Base-by-base conservation (phyloP, 1,139 yeast genomes). In the Lodderomyces margitis region DNA sequence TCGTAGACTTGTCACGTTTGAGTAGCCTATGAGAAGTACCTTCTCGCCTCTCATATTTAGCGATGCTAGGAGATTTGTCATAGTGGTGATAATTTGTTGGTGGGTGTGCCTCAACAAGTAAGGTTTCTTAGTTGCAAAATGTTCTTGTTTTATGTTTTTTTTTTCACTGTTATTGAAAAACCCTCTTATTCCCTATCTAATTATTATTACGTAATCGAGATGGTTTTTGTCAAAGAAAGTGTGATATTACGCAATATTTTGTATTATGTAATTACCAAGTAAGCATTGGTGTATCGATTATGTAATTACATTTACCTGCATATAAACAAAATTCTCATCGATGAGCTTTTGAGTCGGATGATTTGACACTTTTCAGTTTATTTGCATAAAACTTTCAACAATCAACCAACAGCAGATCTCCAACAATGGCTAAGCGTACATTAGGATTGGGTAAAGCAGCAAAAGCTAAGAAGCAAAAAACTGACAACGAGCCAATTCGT, bases 401-500 rank as follows among this genome's bases (percentile, higher is more conserved):
- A 28, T 21, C 17, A 7, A 21, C 14, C 19, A 4, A 15, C 17
- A 34, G 8, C 16, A 25, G 24, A 30, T 15, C 28, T 24, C 14
- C 10, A 25, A 34, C 3, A 32, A 81, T 81, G 87, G 83, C 59
- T 34, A 89, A 87, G 58, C 78, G 96, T 73, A 87, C 91, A 27
- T 68, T 86, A 49, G 96, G 97, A 37, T 66, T 87, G 43, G 87
- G 87, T n/a, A 81, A 83, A 54, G 75, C 81, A 1, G 71, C 80
- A 20, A 72, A 74, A 47, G 61, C 70, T 16, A 79, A 80, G 59
- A 73, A 70, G 50, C 72, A 70, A 50, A 79, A 79, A 57, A 43
- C 48, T 43, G 45, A 47, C 10, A 19, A n/a, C 9, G 21, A 23
- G 14, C 11, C 30, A 15, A 35, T 12, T 21, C 15, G 7, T 12